Percentiles rank a stretch among this genome's conserved stretches.
Conservation (phyloP, 305 asterid species). For the Fraxinus xanthoxyloides region DNA sequence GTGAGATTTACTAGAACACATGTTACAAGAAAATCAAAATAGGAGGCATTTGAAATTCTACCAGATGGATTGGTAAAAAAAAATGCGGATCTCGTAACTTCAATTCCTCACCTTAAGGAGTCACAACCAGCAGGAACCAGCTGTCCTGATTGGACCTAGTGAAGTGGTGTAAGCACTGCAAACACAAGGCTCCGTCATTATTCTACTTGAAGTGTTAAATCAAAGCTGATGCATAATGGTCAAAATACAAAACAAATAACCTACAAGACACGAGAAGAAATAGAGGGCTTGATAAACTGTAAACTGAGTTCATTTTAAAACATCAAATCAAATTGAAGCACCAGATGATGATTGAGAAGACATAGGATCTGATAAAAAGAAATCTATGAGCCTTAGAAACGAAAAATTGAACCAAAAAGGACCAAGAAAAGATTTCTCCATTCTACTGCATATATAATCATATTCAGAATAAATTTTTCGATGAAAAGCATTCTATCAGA, state of each 20-base stretch:
- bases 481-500: conserved; percentile 10
- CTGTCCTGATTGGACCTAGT: conserved; percentile 30
- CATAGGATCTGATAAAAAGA: not conserved
- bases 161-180: conserved; percentile 50
- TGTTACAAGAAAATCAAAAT: not conserved
- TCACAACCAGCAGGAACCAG: conserved; percentile 29
- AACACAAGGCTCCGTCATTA: conserved; percentile 11
- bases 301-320: not conserved
- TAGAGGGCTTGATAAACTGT: not conserved
- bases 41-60: not conserved
- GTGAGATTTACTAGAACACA: not conserved
- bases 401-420: not conserved
- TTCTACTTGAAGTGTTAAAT: not conserved
- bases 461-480: not conserved
- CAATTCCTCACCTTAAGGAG: conserved; percentile 20
- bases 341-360: not conserved
- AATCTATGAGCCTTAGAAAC: not conserved
- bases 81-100: not conserved
- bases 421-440: not conserved
- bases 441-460: not conserved
- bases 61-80: not conserved
- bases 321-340: not conserved
- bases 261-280: conserved; percentile 8
- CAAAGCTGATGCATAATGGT: conserved; percentile 19
- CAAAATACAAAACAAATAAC: conserved; percentile 5